Evolutionary conservation across 805 yeast species (phyloP), one percentile per base, ranked within the genome.

Genomic region (Wickerhamiella allomyrinae): DNA sequence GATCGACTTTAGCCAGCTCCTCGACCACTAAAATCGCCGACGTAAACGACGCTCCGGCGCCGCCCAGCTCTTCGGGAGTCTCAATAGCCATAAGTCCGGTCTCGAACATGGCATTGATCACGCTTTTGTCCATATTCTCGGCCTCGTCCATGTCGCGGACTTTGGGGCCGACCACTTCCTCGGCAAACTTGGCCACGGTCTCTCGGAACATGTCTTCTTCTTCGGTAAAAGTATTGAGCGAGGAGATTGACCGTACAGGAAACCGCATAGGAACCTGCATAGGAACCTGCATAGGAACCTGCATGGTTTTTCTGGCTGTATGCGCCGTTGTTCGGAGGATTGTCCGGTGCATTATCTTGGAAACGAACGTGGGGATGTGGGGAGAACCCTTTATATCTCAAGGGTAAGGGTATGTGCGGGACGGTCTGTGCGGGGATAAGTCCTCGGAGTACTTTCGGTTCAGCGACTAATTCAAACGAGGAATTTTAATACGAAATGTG

Each of bases 1-100:
- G 67, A 37, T 65, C 70, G 24, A 61, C 66, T 51, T 62, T 65
- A 40, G 70, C 69, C 20, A 65, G 57, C 48, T 65, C 70, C 48
- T 65, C 70, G 6, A 65, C 66, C 5, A 61, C 66, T n/a, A 66
- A 43, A 38, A 66, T 64, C 3, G 70, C 70, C 9, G 68, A 60
- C 14, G 69, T 65, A 52, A 65, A 65, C 24, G 61, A 54, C 13
- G 69, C 70, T 15, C 67, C 70, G 6, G 69, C 67, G 15, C 70
- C 70, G 13, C 70, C 70, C 19, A 55, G 51, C 49, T 66, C 66
- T 48, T 65, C 69, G 17, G 69, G 68, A n/a, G 68, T 65, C 49
- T 65, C 70, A 33, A 65, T 58, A n/a, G 62, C 70, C 70, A 65
- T 65, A 11, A 66, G 55, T 2, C 70, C 70, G 37, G 57, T 57